These are phyloP conservation scores for Termitomyces eurrhizus DNA, from an alignment of 768 basidiomycete genomes.

Conservation along the genomic window DNA sequence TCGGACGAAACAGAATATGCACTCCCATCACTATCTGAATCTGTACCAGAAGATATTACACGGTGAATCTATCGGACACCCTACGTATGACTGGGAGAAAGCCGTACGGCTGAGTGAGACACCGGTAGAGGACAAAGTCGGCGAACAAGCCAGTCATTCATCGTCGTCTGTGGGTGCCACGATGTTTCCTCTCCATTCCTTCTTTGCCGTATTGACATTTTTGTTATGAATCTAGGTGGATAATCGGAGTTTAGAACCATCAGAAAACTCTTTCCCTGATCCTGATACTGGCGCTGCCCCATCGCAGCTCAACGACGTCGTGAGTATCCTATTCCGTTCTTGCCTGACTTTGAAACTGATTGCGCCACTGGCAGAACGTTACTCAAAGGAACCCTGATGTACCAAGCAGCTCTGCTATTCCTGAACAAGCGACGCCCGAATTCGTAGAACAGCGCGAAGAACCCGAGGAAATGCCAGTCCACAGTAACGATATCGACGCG, in stretches of 20 bases:
- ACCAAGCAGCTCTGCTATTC: not conserved
- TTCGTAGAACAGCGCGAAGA: too few species aligned
- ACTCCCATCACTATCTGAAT: not conserved
- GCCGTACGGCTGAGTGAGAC: not conserved
- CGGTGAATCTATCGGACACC: not conserved
- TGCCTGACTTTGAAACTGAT: not conserved
- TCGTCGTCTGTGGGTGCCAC: not conserved
- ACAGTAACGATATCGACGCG: too few species aligned
- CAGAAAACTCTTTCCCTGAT: not conserved
- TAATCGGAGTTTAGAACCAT: not conserved
- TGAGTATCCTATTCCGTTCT: not conserved
- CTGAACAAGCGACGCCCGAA: too few species aligned
- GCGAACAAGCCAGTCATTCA: not conserved
- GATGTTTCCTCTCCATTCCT: not conserved
- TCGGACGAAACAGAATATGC: not conserved
- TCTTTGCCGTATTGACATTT: not conserved
- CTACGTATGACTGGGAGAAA: not conserved
- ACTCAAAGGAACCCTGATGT: too few species aligned
- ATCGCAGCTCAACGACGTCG: not conserved
- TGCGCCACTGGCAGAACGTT: not conserved
- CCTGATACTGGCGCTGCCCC: too few species aligned
- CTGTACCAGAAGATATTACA: not conserved
- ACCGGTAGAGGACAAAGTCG: too few species aligned
- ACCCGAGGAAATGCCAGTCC: too few species aligned
- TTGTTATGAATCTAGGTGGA: not conserved